Percentiles rank a stretch among this genome's conserved stretches.
Conservation (phyloP, 1,139 yeast genomes). For the Saccharomyces hybrid region DNA sequence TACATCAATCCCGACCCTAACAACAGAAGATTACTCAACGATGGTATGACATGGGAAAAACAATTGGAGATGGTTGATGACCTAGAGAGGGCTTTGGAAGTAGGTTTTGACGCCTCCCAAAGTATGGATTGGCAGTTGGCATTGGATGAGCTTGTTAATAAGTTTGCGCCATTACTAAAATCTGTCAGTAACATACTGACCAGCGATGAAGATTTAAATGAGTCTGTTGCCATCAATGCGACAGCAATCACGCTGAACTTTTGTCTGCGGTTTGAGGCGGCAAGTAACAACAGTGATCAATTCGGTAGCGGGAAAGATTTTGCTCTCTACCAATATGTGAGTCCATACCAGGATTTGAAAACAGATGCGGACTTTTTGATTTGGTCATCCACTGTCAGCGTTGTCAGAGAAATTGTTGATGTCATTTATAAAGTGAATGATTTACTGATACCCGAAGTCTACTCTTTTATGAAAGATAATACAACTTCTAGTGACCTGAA, state of each 20-base stretch:
- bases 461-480: slow-evolving; percentile 14
- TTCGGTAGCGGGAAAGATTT: slow-evolving; percentile 12
- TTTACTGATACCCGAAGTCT: slow-evolving; percentile 23
- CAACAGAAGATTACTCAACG: slow-evolving; percentile 38
- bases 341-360: slow-evolving; percentile 34
- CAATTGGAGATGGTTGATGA: slow-evolving; percentile 31
- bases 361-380: slow-evolving; percentile 39
- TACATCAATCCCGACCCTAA: slow-evolving; percentile 42
- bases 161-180: slow-evolving; percentile 43
- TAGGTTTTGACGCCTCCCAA: slow-evolving; percentile 32
- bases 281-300: slow-evolving; percentile 7
- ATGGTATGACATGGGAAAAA: slow-evolving; percentile 29
- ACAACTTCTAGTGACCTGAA: slow-evolving; percentile 1
- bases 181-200: slow-evolving; percentile 34
- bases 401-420: slow-evolving; percentile 34
- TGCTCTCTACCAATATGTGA: slow-evolving; percentile 40
- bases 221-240: slow-evolving; percentile 30
- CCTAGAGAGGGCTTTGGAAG: slow-evolving; percentile 29
- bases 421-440: slow-evolving; percentile 34
- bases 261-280: slow-evolving; percentile 35
- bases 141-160: slow-evolving; percentile 39
- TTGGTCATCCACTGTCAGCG: slow-evolving; percentile 40
- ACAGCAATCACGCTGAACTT: slow-evolving; percentile 36
- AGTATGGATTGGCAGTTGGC: slow-evolving; percentile 47
- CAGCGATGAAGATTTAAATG: slow-evolving; percentile 7